phyloP scores from a whole-genome alignment of 148 eudicot species.

The Rhododendron henanense region DNA sequence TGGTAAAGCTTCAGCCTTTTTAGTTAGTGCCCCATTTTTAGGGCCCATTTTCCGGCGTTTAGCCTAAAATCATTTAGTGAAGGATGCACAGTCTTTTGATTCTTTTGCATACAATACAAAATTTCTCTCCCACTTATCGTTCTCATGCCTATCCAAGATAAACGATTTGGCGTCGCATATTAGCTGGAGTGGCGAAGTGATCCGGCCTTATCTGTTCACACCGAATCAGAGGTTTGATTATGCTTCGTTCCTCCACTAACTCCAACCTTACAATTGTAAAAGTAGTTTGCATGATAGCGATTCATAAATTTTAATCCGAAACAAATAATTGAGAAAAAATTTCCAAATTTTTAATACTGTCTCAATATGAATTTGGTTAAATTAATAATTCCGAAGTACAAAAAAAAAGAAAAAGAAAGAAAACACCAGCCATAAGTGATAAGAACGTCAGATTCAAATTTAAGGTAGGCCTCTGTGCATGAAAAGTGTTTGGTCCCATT shows the following conservation, averaged over 20 bases:
- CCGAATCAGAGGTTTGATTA: too few relatives aligned
- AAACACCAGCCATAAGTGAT: neutral
- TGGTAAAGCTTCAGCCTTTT: neutral
- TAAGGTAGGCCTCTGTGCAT: neutral
- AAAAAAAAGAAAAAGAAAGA: too few relatives aligned
- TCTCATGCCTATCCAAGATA: neutral
- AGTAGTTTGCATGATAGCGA: neutral
- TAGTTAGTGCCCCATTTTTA: neutral
- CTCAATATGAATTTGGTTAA: neutral
- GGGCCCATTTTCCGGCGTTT: conserved; percentile 9
- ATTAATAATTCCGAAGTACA: too few relatives aligned
- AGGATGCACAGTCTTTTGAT: neutral
- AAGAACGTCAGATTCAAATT: neutral
- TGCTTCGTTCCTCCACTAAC: neutral
- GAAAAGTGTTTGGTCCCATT: neutral
- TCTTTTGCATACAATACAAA: neutral
- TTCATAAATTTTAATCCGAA: too few relatives aligned
- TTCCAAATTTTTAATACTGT: neutral
- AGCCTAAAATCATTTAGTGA: neutral
- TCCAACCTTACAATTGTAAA: neutral
- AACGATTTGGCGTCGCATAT: neutral
- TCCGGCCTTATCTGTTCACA: too few relatives aligned
- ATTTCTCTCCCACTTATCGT: neutral
- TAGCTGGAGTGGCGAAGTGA: neutral
- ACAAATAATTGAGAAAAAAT: too few relatives aligned